Percentiles rank a stretch among this genome's conserved stretches.
phyloP scores from a whole-genome alignment of 176 grass and related monocot genomes.

The Typha latifolia region DNA sequence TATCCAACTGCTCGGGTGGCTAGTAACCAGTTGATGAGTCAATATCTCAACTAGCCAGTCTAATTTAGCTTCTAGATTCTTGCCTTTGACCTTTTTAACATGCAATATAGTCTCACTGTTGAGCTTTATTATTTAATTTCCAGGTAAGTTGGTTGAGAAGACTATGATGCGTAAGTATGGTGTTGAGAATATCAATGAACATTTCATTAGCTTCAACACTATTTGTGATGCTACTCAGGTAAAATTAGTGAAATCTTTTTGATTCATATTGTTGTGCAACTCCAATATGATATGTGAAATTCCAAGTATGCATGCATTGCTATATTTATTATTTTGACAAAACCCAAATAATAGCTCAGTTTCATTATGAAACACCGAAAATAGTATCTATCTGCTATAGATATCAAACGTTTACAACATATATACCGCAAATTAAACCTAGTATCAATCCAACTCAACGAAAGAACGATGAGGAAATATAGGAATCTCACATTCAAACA shows the following conservation, averaged over 20 bases:
- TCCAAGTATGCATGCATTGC: too few relatives aligned
- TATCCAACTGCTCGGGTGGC: too few relatives aligned
- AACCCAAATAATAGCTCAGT: too few relatives aligned
- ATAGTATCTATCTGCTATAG: too few relatives aligned
- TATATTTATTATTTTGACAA: too few relatives aligned
- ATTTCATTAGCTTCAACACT: constrained; percentile 90
- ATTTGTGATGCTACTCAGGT: constrained; percentile 99
- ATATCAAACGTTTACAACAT: too few relatives aligned
- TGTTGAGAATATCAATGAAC: constrained; percentile 75
- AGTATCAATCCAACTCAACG: too few relatives aligned
- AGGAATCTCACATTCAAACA: too few relatives aligned
- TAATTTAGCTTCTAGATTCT: background rate
- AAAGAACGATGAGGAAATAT: too few relatives aligned
- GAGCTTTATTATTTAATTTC: background rate
- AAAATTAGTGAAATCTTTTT: constrained; percentile 1
- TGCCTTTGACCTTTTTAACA: background rate
- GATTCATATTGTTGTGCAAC: background rate
- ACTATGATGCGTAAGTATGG: constrained; percentile 87
- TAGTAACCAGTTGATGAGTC: too few relatives aligned
- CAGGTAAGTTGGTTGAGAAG: constrained; percentile 86
- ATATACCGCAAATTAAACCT: too few relatives aligned
- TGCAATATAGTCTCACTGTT: background rate
- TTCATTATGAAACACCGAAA: too few relatives aligned
- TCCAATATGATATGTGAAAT: background rate
- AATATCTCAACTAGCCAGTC: background rate